These are phyloP conservation scores for Kwoniella sp. DNA, from an alignment of 768 basidiomycete genomes.

Conservation along the genomic window DNA sequence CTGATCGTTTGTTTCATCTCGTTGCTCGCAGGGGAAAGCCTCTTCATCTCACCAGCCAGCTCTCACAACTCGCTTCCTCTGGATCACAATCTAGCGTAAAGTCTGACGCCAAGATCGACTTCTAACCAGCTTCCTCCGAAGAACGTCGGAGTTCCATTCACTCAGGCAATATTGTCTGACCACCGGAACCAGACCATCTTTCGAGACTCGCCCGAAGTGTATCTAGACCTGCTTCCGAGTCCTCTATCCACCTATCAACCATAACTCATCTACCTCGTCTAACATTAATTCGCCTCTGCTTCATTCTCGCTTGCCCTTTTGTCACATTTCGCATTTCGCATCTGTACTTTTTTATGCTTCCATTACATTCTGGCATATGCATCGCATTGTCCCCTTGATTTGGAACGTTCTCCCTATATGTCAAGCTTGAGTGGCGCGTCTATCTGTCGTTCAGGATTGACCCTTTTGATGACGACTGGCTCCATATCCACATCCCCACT, in stretches of 20 bases:
- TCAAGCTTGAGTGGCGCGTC: no score
- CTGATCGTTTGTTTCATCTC: background rate
- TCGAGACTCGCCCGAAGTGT: no score
- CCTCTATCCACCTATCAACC: no score
- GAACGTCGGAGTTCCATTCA: no score
- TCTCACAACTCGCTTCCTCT: constrained; percentile 42
- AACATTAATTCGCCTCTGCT: no score
- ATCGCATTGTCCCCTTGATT: background rate
- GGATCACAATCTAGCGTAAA: constrained; percentile 29
- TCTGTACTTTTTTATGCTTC: background rate
- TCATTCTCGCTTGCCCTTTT: constrained; percentile 2
- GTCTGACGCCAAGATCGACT: constrained; percentile 39
- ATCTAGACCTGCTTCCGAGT: no score
- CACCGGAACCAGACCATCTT: no score
- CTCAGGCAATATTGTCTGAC: no score
- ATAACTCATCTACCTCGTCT: no score
- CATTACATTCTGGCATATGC: background rate
- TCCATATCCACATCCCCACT: no score
- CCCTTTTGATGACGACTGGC: no score
- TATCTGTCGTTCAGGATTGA: no score
- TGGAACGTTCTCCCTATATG: background rate
- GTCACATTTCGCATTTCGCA: background rate
- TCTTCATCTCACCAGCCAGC: constrained; percentile 34
- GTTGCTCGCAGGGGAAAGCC: constrained; percentile 40
- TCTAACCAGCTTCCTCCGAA: constrained; percentile 19